These are phyloP conservation scores for Sphagnum tenellum DNA, from an alignment of 225 moss, liverwort and hornwort genomes.

Conservation along the genomic window DNA sequence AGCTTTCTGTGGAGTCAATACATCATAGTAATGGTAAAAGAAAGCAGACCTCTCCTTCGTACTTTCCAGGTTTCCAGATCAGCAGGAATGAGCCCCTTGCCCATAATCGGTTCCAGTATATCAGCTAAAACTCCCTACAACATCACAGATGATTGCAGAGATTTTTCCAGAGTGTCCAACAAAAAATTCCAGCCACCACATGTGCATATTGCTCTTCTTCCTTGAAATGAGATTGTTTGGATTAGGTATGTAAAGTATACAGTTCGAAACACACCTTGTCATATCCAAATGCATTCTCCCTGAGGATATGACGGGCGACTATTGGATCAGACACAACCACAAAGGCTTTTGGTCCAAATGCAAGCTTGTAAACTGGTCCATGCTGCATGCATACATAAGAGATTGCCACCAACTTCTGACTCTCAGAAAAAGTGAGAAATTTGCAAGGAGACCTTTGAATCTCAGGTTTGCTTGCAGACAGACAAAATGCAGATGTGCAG, in stretches of 20 bases:
- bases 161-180: too few relatives aligned
- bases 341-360: slow-evolving; percentile 97
- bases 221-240: too few relatives aligned
- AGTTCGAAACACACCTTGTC: slow-evolving; percentile 55
- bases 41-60: slow-evolving; percentile 79
- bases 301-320: slow-evolving; percentile 87
- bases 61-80: slow-evolving; percentile 92
- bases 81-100: slow-evolving; percentile 98
- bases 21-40: slow-evolving; percentile 11
- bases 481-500: too few relatives aligned
- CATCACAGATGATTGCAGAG: too few relatives aligned
- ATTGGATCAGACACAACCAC: slow-evolving; percentile 94
- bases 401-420: too few relatives aligned
- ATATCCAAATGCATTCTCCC: slow-evolving; percentile 90
- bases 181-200: too few relatives aligned
- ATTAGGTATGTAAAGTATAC: too few relatives aligned
- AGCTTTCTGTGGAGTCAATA: slow-evolving; percentile 6
- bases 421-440: neutral
- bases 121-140: slow-evolving; percentile 91
- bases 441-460: neutral
- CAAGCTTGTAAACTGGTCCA: slow-evolving; percentile 92
- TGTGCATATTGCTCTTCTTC: too few relatives aligned
- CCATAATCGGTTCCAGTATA: slow-evolving; percentile 98
- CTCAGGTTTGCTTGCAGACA: too few relatives aligned
- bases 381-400: slow-evolving; percentile 33